Evolutionary conservation across 1,284 basidiomycete genomes (phyloP), one percentile per base, ranked within the genome.

Genomic region (Rhodotorula sp.): DNA sequence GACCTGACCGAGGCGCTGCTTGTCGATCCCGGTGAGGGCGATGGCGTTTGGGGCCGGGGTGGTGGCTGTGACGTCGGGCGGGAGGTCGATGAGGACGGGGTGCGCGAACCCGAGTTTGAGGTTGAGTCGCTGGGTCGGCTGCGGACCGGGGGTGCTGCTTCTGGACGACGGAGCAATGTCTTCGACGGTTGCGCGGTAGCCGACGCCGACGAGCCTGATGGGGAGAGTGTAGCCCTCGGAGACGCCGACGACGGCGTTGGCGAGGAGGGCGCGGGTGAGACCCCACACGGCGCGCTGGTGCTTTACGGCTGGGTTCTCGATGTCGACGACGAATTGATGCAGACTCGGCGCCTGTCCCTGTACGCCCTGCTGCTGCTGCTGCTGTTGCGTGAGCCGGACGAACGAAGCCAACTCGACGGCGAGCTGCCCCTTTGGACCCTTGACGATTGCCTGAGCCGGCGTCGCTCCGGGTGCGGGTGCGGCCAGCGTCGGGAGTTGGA

Each of bases 31-130:
- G n/a, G 74, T 77, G 33, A 86, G 78, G 7, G 83, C 75, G 70
- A 86, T 84, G 54, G 81, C 78, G 2, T 84, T 86, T 6, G 85
- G 84, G 46, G 81, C 78, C 0, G 84, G 84, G 0, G 80, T 79
- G 8, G 80, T 75, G 24, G 83, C 79, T 87, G 88, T 81, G 89
- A 95, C 83, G 89, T 87, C 77, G 86, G 89, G 80, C 45, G 88
- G 88, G 26, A 91, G 87, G 77, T 89, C 87, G 26, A 87, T 87
- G 73, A 87, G 88, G 81, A 95, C 91, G 76, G 90, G 86, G 82
- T 98, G 95, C 53, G 91, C 91, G 82, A 89, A 95, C 0, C 95
- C 95, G 14, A 98, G 85, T 82, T 93, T 94, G 85, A 96, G 87
- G 80, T 89, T 90, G 62, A 96, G 82, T 17, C 82, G 78, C 53